Evolutionary conservation across 192 early-diverging fungal species (phyloP), one percentile per base, ranked within the genome.

Genomic region (Allomyces arbusculus): DNA sequence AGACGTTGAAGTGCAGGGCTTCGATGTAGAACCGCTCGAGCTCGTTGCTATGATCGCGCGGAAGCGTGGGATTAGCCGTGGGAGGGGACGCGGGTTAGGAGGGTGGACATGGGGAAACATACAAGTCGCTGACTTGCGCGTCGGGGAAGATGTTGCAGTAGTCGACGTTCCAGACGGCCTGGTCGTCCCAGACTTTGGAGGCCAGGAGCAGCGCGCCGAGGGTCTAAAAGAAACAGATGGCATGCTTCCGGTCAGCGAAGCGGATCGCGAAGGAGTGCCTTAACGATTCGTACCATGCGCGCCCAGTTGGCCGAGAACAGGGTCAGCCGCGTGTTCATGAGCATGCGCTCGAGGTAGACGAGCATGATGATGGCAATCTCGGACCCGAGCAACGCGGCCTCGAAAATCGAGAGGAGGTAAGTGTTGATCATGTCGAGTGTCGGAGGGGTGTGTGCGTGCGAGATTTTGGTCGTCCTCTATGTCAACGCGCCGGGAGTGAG

Each of bases 141-240:
- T 86, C 86, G 8, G 87, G 85, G 69, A 88, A 90, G 44, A 90
- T 87, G 64, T 83, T 82, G 62, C 79, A 79, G 70, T 88, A 89
- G 69, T 91, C 89, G 5, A 80, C 74, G 71, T 91, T 91, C 80
- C 86, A 91, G 12, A 91, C 85, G 4, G 89, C 89, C 66, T 86
- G 83, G 65, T 91, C 89, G 66, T 91, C 89, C 89, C 89, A 91
- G 1, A 91, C 87, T 72, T 91, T 91, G 44, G 86, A 79, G 8
- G 87, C 84, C n/a, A 86, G 73, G n/a, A 91, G 65, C 5, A 89
- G 64, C 0, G 78, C 82, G 6, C 84, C 84, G 7, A 91, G 73
- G 3, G 79, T 62, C 10, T 74, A 74, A 3, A 7, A 0, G 33
- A 40, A 40, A 40, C 3, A 8, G 0, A 3, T 8, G 33, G 7